Evolutionary conservation across 2,329 filamentous ascomycete genomes (phyloP), one percentile per base, ranked within the genome.

Genomic region (Epichloe brachyelytri): DNA sequence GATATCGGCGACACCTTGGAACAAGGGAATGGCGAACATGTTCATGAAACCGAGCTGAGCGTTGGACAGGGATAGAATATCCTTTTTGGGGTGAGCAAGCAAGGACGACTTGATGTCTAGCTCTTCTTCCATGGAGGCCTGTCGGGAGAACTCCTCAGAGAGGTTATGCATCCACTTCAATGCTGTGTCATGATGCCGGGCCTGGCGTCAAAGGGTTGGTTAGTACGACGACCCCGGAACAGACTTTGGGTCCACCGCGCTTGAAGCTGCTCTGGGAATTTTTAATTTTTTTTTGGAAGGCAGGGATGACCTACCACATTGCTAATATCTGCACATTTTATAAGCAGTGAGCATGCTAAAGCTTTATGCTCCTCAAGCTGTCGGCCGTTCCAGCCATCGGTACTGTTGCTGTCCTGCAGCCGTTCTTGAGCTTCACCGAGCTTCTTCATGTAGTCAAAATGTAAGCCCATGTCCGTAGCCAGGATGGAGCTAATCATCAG

Each of bases 241-340:
- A 40, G n/a, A 30, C 26, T 30, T 10, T 30, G 26, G 26, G 26
- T 30, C 26, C 26, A 8, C 8, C 26, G 7, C 26, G 26, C 26
- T 10, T 30, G 26, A 30, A 30, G 26, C 26, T 30, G 3, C 26
- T 30, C 26, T 10, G 26, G 8, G 3, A 8, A 3, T 3, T 20
- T 22, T 22, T 22, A 8, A 3, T 3, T 20, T 22, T 22, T 22
- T 30, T 30, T 30, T 30, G 2, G 2, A 30, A 30, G 26, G 26
- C 26, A 30, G 26, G 26, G 8, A 4, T 30, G 20, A 83, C 86
- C 66, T 77, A 91, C 87, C 65, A 97, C 93, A 65, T 98, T 98
- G 71, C 91, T 96, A 63, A 98, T 97, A 66, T 98, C 93, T 39
- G 93, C 93, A 64, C 93, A 97, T 67, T 98, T 98, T 70, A 98